Base-by-base conservation (phyloP, 352 stramenopile genomes). In the Phytophthora fragariae region DNA sequence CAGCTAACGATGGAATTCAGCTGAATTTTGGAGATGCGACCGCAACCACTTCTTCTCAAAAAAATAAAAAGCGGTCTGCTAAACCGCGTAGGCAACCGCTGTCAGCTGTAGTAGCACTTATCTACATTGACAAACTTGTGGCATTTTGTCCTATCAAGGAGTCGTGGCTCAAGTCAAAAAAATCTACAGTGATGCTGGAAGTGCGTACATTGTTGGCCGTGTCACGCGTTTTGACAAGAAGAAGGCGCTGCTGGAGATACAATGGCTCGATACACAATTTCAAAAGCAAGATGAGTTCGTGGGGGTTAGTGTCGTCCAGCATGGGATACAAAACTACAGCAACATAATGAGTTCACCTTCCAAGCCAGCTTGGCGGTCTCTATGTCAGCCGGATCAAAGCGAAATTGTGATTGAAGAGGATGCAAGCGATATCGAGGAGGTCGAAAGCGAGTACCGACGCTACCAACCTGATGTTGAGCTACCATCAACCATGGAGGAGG, bases 111-210 rank as follows among this genome's bases (percentile, higher is more conserved):
- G 44, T 50, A 21, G 44, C 44, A 21, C 44, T 21, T 17, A 21
- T 19, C 17, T 50, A 50, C 17, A 21, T 50, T 21, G 44, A 50
- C 44, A 50, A 50, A 50, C 44, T 50, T 17, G 44, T 50, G 17
- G 44, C 44, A 9, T 50, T 21, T 50, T 50, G 14, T 9, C 44
- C 44, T 17, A 50, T 50, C 12, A 50, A 50, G 17, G 44, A 50
- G 17, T 50, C 44, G 14, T 50, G 44, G 44, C 44, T 50, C 17
- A 50, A 50, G 12, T 44, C 1, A 44, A 21, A 50, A 50, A 24
- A 50, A 50, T 50, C 44, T 50, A 50, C 44, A 50, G 44, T 50
- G 44, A 50, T 50, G 44, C 17, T 50, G 44, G 44, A 21, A 50
- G 44, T 50, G 44, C 44, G 12, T 50, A 17, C 44, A 50, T 50